Evolutionary conservation across 345 rosid species (phyloP), one percentile per base, ranked within the genome.

Genomic region (Citrus sp.): DNA sequence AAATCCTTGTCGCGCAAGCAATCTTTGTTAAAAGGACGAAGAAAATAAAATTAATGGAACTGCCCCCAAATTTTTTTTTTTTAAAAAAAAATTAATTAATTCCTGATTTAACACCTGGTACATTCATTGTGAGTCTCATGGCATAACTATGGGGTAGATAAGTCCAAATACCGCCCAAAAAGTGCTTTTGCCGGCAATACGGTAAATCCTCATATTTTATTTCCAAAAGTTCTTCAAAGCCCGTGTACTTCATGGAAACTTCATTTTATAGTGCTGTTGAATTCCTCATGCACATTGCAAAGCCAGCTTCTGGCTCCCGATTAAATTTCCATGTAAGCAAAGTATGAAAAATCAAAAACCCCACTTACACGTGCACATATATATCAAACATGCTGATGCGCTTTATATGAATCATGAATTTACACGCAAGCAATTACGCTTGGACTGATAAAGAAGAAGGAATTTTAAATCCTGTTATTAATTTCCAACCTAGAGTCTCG

Each of bases 351-450:
- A 56, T 58, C n/a, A 34, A 72, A 73, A 19, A 9, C 2, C n/a
- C n/a, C 51, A 28, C 46, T 6, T 28, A 5, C 58, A 46, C 51
- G 51, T 46, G 51, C 16, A 3, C 51, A 3, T 46, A 46, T 46
- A 46, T 12, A 46, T 54, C 22, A 54, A 16, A 54, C 0, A 24
- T 24, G 24, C 4, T 8, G 16, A 6, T 56, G 13, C 37, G 27
- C 34, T 27, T 3, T 0, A 30, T 21, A 49, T 14, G 51, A 54
- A 21, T 46, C 27, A 24, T 9, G 49, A 24, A 4, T 12, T 6
- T 4, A 1, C 79, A 77, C 74, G 74, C 58, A 67, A 67, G 79
- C 79, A 9, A 67, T 77, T 77, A 77, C 79, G 67, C 54, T 38
- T 67, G 22, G 58, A 54, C 22, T 54, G 9, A 16, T 24, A 6